These are phyloP conservation scores for Cladobotryum mycophilum DNA, from an alignment of 2,329 filamentous ascomycete genomes.

Conservation along the genomic window DNA sequence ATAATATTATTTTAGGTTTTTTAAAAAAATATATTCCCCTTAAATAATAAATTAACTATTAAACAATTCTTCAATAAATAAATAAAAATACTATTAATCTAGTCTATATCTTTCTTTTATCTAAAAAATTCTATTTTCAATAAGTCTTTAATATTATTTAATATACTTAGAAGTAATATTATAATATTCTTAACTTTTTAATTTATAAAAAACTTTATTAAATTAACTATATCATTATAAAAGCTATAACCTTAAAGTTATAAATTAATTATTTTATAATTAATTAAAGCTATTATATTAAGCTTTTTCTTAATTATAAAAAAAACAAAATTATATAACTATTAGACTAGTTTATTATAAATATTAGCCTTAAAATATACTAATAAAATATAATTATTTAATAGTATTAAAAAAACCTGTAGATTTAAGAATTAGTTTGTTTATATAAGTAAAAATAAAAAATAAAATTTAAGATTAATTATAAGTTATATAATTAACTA, in stretches of 20 bases:
- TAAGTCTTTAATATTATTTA: neutral
- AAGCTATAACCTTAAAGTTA: neutral
- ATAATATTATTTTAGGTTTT: conserved; percentile 1
- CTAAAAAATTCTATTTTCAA: neutral
- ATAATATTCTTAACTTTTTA: neutral
- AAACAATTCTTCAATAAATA: neutral
- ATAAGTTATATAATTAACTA: neutral
- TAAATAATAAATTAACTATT: neutral
- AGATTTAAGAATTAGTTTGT: neutral
- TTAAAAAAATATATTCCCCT: neutral
- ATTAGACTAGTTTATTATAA: neutral
- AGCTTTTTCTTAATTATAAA: neutral
- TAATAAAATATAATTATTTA: no score
- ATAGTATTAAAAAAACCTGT: no score
- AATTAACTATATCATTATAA: neutral
- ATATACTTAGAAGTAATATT: neutral
- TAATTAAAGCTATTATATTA: neutral
- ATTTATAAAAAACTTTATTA: neutral
- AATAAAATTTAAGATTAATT: neutral
- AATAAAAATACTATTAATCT: neutral
- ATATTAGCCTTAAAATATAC: neutral
- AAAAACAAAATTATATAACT: neutral
- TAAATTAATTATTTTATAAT: neutral
- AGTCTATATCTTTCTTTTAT: neutral
- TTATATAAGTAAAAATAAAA: neutral